These are phyloP conservation scores for Seiridium cupressi DNA, from an alignment of 2,329 filamentous ascomycete genomes.

Conservation along the genomic window DNA sequence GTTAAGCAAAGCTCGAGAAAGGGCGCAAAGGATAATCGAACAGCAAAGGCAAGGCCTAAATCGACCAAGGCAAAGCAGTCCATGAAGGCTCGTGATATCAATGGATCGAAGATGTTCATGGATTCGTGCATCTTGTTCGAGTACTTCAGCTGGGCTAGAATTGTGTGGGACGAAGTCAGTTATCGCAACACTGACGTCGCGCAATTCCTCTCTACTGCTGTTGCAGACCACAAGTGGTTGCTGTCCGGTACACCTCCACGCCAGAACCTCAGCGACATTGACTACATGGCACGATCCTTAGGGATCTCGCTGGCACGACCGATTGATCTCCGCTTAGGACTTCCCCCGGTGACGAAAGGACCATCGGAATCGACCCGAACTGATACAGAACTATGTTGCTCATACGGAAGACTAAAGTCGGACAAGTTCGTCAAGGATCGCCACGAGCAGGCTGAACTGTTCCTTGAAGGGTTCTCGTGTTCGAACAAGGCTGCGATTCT, in stretches of 20 bases:
- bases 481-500: constrained; percentile 24
- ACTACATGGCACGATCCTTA: constrained; percentile 31
- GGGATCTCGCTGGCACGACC: constrained; percentile 37
- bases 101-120: constrained; percentile 5
- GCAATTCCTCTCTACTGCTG: constrained; percentile 30
- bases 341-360: constrained; percentile 35
- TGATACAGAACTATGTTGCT: constrained; percentile 29
- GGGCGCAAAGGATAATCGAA: neutral
- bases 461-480: constrained; percentile 28
- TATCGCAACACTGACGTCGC: constrained; percentile 30
- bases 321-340: constrained; percentile 22
- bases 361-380: constrained; percentile 26
- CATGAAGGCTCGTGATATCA: neutral
- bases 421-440: constrained; percentile 31
- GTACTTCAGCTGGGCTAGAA: constrained; percentile 33
- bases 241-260: constrained; percentile 42
- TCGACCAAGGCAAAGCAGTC: too few relatives aligned
- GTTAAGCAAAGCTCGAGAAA: neutral
- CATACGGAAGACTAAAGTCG: constrained; percentile 31
- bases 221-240: constrained; percentile 38
- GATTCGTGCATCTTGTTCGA: constrained; percentile 28
- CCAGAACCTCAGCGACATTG: constrained; percentile 32
- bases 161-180: constrained; percentile 43
- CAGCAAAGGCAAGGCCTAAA: neutral
- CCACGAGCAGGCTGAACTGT: constrained; percentile 29